phyloP scores from a whole-genome alignment of 495 filamentous ascomycete genomes.

The Lasiosphaeris hirsuta region DNA sequence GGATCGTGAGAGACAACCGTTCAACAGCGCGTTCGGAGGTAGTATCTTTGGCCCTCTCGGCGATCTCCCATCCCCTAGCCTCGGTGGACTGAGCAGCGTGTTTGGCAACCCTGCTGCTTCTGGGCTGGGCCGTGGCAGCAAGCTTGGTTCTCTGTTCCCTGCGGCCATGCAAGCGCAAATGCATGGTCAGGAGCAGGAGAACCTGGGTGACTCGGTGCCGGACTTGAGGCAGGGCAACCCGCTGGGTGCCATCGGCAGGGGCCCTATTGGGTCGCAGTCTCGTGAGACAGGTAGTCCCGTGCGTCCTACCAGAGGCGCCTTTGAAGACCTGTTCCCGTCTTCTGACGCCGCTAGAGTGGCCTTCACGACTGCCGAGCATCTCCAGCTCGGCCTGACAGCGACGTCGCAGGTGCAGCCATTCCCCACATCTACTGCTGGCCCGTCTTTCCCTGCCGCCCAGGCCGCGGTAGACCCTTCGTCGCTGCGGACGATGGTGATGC shows the following conservation, averaged over 20 bases:
- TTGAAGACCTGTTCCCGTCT: constrained; percentile 52
- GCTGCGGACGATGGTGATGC: constrained; percentile 97
- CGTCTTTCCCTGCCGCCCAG: constrained; percentile 36
- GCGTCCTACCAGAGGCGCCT: constrained; percentile 51
- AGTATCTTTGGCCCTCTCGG: constrained; percentile 66
- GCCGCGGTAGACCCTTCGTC: constrained; percentile 54
- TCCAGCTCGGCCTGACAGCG: constrained; percentile 28
- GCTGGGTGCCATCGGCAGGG: constrained; percentile 54
- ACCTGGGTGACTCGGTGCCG: constrained; percentile 46
- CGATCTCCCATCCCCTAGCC: constrained; percentile 72
- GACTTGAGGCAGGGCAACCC: constrained; percentile 49
- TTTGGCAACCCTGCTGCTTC: constrained; percentile 44
- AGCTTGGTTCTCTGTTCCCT: constrained; percentile 84
- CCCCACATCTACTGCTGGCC: constrained; percentile 29
- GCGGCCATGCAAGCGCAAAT: constrained; percentile 85
- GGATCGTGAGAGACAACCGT: constrained; percentile 66
- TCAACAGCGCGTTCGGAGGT: constrained; percentile 61
- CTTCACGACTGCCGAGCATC: constrained; percentile 34
- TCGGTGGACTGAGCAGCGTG: constrained; percentile 53
- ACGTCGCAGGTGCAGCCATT: constrained; percentile 34
- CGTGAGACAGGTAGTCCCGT: constrained; percentile 64
- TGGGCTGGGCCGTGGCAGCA: constrained; percentile 68
- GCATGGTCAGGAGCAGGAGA: constrained; percentile 60
- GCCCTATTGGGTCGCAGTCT: constrained; percentile 43
- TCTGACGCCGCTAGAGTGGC: constrained; percentile 34